Percentiles rank a stretch among this genome's conserved stretches.
These are phyloP conservation scores for Calophaca sinica DNA, from an alignment of 306 rosid species.

Conservation along the genomic window DNA sequence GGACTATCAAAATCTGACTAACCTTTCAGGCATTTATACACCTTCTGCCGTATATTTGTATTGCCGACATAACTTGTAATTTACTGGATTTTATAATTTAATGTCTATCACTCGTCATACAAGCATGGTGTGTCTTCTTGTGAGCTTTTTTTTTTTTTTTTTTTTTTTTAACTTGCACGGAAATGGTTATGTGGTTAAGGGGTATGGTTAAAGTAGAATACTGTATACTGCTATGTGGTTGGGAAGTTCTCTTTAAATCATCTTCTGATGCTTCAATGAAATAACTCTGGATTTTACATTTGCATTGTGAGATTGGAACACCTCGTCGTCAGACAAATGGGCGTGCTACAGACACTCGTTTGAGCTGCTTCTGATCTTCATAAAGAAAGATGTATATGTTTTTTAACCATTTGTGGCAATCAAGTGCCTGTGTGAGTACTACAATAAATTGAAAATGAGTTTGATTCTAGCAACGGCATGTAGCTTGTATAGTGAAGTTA, in stretches of 20 bases:
- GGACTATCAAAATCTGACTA: slow-evolving; percentile 5
- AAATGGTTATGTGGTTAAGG: not conserved
- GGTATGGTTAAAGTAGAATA: not conserved
- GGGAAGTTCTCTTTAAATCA: slow-evolving; percentile 5
- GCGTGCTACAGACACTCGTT: slow-evolving; percentile 64
- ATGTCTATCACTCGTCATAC: not conserved
- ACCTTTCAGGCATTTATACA: not conserved
- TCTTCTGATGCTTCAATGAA: slow-evolving; percentile 21
- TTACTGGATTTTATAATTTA: slow-evolving; percentile 15
- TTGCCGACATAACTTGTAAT: not conserved
- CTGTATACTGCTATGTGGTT: slow-evolving; percentile 22
- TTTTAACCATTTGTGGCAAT: slow-evolving; percentile 44
- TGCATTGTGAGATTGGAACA: slow-evolving; percentile 79
- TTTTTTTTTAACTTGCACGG: no score
- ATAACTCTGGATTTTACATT: slow-evolving; percentile 23
- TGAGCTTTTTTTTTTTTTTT: slow-evolving; percentile 1
- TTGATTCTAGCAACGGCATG: slow-evolving; percentile 76
- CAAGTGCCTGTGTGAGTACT: slow-evolving; percentile 45
- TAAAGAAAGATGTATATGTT: slow-evolving; percentile 27
- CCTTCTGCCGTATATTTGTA: not conserved
- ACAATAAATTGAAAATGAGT: slow-evolving; percentile 50
- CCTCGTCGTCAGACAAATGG: slow-evolving; percentile 83
- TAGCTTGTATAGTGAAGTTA: slow-evolving; percentile 69
- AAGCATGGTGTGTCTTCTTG: not conserved
- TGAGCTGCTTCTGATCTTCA: slow-evolving; percentile 67